These are phyloP conservation scores for Corynespora cassiicola DNA, from an alignment of 2,329 filamentous ascomycete genomes.

Conservation along the genomic window DNA sequence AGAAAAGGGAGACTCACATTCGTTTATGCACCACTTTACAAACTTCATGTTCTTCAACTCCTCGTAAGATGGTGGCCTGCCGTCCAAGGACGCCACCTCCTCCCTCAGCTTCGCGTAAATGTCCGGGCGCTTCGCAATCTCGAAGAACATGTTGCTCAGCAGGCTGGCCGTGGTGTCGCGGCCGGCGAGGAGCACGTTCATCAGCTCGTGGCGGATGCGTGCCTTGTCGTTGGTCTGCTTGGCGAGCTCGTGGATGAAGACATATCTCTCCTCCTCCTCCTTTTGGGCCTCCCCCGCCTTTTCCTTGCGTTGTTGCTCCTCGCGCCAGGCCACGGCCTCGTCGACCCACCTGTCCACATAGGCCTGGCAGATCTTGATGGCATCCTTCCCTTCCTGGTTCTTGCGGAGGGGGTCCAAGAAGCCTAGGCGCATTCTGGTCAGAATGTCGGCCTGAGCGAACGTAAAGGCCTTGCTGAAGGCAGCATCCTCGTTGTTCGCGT, in stretches of 20 bases:
- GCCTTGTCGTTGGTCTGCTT: slow-evolving; percentile 70
- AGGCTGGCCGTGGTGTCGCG: slow-evolving; percentile 80
- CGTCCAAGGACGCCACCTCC: slow-evolving; percentile 62
- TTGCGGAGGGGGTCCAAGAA: slow-evolving; percentile 29
- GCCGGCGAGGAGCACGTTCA: slow-evolving; percentile 75
- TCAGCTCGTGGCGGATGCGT: slow-evolving; percentile 79
- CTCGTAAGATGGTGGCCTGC: slow-evolving; percentile 60
- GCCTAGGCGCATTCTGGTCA: slow-evolving; percentile 40
- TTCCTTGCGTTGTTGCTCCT: slow-evolving; percentile 22
- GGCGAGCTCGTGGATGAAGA: slow-evolving; percentile 80
- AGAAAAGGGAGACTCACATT: slow-evolving; percentile 59
- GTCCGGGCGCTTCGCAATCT: slow-evolving; percentile 73
- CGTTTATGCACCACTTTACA: slow-evolving; percentile 65
- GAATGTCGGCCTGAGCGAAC: slow-evolving; percentile 38
- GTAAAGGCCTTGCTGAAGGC: slow-evolving; percentile 48
- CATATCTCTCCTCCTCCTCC: slow-evolving; percentile 42
- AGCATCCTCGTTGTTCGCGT: slow-evolving; percentile 23
- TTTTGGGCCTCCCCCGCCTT: slow-evolving; percentile 21
- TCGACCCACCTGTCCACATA: slow-evolving; percentile 50
- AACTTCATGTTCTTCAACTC: slow-evolving; percentile 65
- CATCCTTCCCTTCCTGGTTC: slow-evolving; percentile 33
- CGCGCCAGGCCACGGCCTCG: slow-evolving; percentile 37
- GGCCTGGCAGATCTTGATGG: slow-evolving; percentile 42
- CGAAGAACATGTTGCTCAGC: slow-evolving; percentile 73
- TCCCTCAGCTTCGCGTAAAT: slow-evolving; percentile 69